A percentile compares a stretch with the other conserved stretches of the same genome.
Evolutionary conservation across 2,329 filamentous ascomycete species (phyloP).

Genomic region (Diplodia sapinea): DNA sequence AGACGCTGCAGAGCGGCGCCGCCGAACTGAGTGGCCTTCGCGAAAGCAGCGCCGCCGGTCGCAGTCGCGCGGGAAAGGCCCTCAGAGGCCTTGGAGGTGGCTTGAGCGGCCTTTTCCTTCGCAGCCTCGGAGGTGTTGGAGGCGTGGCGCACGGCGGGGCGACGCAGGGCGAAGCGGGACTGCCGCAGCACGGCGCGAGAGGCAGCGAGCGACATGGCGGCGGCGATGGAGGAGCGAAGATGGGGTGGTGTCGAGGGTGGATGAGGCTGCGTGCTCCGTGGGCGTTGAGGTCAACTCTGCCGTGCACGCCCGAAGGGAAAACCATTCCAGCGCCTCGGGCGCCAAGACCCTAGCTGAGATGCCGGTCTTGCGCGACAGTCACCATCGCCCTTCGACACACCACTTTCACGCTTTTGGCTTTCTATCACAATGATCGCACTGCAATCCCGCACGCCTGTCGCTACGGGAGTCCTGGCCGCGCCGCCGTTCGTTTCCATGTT

Average conservation of each 20-base stretch:
- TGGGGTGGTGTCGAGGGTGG: slow-evolving; percentile 32
- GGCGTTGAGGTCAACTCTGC: slow-evolving; percentile 29
- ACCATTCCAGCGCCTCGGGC: slow-evolving; percentile 26
- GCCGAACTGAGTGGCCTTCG: slow-evolving; percentile 62
- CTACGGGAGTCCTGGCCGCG: not conserved
- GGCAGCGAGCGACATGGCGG: slow-evolving; percentile 55
- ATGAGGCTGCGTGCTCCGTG: slow-evolving; percentile 30
- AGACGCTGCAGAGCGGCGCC: slow-evolving; percentile 66
- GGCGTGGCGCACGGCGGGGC: slow-evolving; percentile 55
- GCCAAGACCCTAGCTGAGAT: slow-evolving; percentile 28
- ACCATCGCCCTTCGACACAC: slow-evolving; percentile 21
- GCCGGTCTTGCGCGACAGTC: slow-evolving; percentile 21
- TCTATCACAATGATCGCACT: slow-evolving; percentile 1
- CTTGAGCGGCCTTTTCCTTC: slow-evolving; percentile 53
- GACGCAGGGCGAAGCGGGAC: slow-evolving; percentile 50
- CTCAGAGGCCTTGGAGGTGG: slow-evolving; percentile 71
- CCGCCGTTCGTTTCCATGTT: not conserved
- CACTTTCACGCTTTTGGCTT: slow-evolving; percentile 18
- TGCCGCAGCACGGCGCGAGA: slow-evolving; percentile 55
- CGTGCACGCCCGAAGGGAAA: slow-evolving; percentile 29
- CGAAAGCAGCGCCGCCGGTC: slow-evolving; percentile 78
- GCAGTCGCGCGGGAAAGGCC: slow-evolving; percentile 82
- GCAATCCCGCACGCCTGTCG: slow-evolving; percentile 2
- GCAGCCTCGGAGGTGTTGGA: slow-evolving; percentile 57
- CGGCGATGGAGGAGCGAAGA: slow-evolving; percentile 36